Conservation (phyloP, 495 filamentous ascomycete species). For the Aspergillus avenaceus region DNA sequence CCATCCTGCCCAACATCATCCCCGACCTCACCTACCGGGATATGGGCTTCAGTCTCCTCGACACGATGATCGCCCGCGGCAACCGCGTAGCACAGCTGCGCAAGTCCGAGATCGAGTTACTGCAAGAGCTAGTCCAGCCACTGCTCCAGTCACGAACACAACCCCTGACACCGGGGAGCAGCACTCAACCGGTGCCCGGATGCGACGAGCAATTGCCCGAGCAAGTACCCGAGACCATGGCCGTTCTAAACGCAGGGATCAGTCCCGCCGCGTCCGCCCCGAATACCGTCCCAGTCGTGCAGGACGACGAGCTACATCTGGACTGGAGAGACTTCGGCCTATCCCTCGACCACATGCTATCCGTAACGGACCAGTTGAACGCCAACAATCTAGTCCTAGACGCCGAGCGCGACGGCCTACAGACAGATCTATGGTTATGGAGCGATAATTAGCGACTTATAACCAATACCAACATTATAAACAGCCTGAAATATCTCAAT, state of each 20-base stretch:
- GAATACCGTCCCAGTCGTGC: neutral
- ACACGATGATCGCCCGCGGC: constrained; percentile 26
- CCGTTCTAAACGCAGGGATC: neutral
- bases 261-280: neutral
- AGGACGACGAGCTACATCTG: constrained; percentile 12
- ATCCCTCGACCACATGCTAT: constrained; percentile 20
- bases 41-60: constrained; percentile 19
- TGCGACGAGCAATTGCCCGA: neutral
- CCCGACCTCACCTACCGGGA: constrained; percentile 20
- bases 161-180: neutral
- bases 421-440: constrained; percentile 20
- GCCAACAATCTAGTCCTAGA: constrained; percentile 12
- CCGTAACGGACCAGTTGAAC: constrained; percentile 16
- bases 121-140: constrained; percentile 21
- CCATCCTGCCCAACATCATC: constrained; percentile 18
- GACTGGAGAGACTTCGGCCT: constrained; percentile 19
- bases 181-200: neutral
- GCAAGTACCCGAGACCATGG: neutral
- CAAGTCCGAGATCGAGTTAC: constrained; percentile 24
- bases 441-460: constrained; percentile 4
- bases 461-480: neutral
- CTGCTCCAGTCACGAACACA: neutral
- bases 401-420: constrained; percentile 12
- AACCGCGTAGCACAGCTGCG: constrained; percentile 27
- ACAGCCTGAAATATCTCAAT: neutral